A percentile compares a stretch with the other conserved stretches of the same genome.
phyloP scores from a whole-genome alignment of 352 stramenopile genomes.

The Pythium angustatum region DNA sequence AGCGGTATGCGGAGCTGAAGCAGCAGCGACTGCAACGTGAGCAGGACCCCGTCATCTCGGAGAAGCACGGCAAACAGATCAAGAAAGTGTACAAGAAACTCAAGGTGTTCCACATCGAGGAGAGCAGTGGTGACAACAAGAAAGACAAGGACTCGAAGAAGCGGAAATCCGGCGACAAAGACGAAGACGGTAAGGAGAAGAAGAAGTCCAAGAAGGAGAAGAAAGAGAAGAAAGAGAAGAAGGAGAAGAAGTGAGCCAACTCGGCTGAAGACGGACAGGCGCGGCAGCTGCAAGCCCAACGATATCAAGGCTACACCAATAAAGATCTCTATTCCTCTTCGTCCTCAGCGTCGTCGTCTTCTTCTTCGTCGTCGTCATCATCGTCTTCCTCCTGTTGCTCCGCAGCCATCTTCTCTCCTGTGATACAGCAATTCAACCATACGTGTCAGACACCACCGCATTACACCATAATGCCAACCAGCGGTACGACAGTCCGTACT shows the following conservation, averaged over 20 bases:
- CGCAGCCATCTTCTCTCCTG: constrained; percentile 81
- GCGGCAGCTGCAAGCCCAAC: background rate
- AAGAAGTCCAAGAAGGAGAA: constrained; percentile 72
- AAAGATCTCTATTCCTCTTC: constrained; percentile 26
- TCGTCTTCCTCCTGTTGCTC: constrained; percentile 64
- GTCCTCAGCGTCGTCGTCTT: constrained; percentile 44
- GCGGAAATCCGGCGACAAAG: constrained; percentile 42
- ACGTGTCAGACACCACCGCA: constrained; percentile 6
- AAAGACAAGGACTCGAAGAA: constrained; percentile 72
- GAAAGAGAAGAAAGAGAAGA: constrained; percentile 47
- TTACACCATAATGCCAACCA: background rate
- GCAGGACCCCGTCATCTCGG: constrained; percentile 36
- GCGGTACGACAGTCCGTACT: no score
- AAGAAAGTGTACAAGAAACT: constrained; percentile 89
- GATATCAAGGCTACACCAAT: background rate
- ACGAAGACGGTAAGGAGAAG: constrained; percentile 39
- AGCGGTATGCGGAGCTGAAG: constrained; percentile 40
- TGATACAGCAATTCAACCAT: background rate
- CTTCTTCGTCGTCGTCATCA: constrained; percentile 57
- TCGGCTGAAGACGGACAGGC: background rate
- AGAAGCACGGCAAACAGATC: constrained; percentile 59
- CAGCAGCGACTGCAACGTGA: constrained; percentile 34
- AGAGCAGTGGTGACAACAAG: constrained; percentile 39
- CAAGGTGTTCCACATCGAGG: constrained; percentile 78
- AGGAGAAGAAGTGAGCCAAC: constrained; percentile 10